These are phyloP conservation scores for Pseudognaphalium luteoalbum DNA, from an alignment of 129 eudicot genomes.

Conservation along the genomic window DNA sequence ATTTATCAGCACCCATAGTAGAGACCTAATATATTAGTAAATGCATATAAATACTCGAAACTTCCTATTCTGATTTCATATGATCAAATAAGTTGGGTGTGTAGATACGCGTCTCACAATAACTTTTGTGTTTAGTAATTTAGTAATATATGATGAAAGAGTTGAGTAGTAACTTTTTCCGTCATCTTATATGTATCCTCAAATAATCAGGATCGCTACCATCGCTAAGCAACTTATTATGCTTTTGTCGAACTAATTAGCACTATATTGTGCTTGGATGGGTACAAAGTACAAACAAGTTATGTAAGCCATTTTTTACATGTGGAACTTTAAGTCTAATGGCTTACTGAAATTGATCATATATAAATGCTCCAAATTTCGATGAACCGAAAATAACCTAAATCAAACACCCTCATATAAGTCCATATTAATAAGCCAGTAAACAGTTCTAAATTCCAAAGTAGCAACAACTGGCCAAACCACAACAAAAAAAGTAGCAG, in stretches of 20 bases:
- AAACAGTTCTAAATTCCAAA: too few relatives aligned
- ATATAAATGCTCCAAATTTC: too few relatives aligned
- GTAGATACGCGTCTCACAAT: not conserved
- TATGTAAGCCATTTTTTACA: too few relatives aligned
- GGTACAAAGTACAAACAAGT: not conserved
- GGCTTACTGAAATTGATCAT: not conserved
- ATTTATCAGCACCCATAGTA: too few relatives aligned
- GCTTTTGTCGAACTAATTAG: not conserved
- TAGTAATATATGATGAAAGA: too few relatives aligned
- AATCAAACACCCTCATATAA: too few relatives aligned
- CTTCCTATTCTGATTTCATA: not conserved
- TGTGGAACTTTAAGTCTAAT: not conserved
- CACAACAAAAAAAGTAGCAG: not conserved
- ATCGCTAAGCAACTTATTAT: not conserved
- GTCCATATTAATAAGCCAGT: too few relatives aligned
- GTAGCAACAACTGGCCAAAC: not conserved
- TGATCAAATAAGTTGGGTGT: not conserved
- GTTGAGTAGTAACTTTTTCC: not conserved
- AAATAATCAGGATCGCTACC: not conserved
- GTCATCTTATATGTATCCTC: not conserved
- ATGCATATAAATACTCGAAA: not conserved
- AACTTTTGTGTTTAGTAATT: not conserved
- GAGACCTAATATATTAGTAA: not conserved
- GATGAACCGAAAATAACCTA: too few relatives aligned
- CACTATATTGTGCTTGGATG: not conserved